These are phyloP conservation scores for Vitis hybrid DNA, from an alignment of 177 flowering plant genomes.

Conservation along the genomic window DNA sequence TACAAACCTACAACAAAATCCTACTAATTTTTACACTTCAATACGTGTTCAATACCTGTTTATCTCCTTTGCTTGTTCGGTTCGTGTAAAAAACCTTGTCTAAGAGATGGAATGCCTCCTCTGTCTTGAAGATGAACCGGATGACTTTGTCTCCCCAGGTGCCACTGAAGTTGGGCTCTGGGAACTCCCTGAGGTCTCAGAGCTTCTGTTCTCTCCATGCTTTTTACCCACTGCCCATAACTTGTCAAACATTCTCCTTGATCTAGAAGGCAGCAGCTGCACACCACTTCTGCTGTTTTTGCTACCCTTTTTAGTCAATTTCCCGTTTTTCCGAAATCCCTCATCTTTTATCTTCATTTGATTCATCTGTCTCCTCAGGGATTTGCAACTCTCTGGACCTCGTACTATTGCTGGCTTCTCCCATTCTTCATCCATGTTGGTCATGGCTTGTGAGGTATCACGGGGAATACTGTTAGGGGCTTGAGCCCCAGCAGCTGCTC, in stretches of 20 bases:
- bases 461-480: constrained; percentile 19
- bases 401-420: constrained; percentile 22
- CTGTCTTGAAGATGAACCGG: constrained; percentile 61
- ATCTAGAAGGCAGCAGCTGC: constrained; percentile 73
- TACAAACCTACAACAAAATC: constrained; percentile 16
- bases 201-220: constrained; percentile 55
- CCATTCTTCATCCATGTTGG: constrained; percentile 50
- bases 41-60: neutral
- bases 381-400: constrained; percentile 26
- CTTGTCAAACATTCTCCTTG: constrained; percentile 80
- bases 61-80: constrained; percentile 2
- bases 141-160: constrained; percentile 65
- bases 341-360: constrained; percentile 44
- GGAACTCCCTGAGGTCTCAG: constrained; percentile 78
- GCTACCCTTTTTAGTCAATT: constrained; percentile 37
- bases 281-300: constrained; percentile 45
- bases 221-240: constrained; percentile 63
- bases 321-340: constrained; percentile 31
- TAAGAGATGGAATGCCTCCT: constrained; percentile 77
- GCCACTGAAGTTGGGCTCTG: constrained; percentile 69
- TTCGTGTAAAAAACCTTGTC: neutral
- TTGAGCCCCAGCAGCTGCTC: constrained; percentile 27
- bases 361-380: constrained; percentile 46
- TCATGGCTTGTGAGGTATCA: constrained; percentile 37
- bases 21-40: constrained; percentile 27